Evolutionary conservation across 2,329 filamentous ascomycete genomes (phyloP).

Genomic region (Plenodomus lindquistii): DNA sequence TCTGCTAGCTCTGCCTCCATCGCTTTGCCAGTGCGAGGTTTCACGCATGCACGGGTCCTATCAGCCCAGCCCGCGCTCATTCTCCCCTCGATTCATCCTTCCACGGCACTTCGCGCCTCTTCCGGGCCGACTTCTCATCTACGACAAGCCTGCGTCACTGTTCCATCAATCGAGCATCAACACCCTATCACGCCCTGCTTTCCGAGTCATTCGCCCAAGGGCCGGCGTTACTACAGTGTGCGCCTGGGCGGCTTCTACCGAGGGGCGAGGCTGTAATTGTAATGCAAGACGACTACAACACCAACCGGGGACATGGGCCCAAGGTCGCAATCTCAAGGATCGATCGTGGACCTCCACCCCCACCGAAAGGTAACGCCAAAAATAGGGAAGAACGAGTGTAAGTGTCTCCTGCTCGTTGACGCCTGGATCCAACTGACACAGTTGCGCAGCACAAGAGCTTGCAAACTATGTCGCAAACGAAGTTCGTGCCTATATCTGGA

Average conservation of each 20-base stretch:
- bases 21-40: background rate
- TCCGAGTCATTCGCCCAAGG: background rate
- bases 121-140: background rate
- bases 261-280: background rate
- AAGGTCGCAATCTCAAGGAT: conserved; percentile 22
- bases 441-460: conserved; percentile 19
- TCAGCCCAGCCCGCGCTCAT: background rate
- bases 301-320: conserved; percentile 4
- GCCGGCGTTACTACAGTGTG: background rate
- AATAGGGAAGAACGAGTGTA: conserved; percentile 25
- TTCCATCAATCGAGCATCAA: background rate
- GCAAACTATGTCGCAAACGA: conserved; percentile 27
- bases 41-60: background rate
- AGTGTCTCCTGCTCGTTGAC: background rate
- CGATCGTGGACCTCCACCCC: conserved; percentile 7
- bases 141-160: background rate
- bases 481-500: conserved; percentile 9
- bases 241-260: background rate
- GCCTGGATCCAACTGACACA: conserved; percentile 1
- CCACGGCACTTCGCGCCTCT: background rate
- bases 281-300: background rate
- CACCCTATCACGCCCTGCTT: background rate
- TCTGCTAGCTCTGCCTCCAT: too few relatives aligned
- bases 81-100: background rate
- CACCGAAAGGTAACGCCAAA: conserved; percentile 6